Base-by-base conservation (phyloP, 495 filamentous ascomycete genomes). In the Annulohypoxylon stygium region DNA sequence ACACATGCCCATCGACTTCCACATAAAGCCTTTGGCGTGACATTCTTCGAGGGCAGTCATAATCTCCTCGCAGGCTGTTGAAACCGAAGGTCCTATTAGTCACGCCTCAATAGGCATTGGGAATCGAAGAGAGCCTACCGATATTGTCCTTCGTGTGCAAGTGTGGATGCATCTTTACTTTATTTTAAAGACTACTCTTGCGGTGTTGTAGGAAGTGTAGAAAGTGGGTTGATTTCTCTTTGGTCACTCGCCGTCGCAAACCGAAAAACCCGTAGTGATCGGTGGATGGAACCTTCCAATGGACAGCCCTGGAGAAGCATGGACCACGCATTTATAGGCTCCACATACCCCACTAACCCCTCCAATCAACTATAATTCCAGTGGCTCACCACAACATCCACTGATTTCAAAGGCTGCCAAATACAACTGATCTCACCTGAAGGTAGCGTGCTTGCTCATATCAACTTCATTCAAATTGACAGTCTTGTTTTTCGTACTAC, bases 21-120 rank as follows among this genome's bases (percentile, higher is more conserved):
- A 93, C 8, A 98, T 78, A 84, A 98, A 98, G 30, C 95, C 95
- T 45, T 88, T 87, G 11, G 93, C 94, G 79, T 99, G 96, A 83
- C 96, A 99, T 85, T 97, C 94, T 62, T 98, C 96, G 66, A 99
- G 92, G 57, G 92, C 91, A 18, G 82, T 88, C 92, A 98, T 97
- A 75, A 98, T 87, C 71, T 94, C 94, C 81, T 94, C 93, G 87
- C 96, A 99, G 69, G 90, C 97, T 99, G 73, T 11, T 25, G 11
- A 18, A 14, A 39, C 60, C 14, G 43, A n/a, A 16, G 43, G 16
- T 60, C 14, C 30, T 11, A 10, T 70, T 58, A 68, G 45, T 54
- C 30, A 60, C 47, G 20, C 16, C 36, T 25, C 43, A 10, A 34
- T 63, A 48, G 10, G 18, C 9, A 43, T 11, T 48, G 11, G 6